Evolutionary conservation across 768 basidiomycete genomes (phyloP).

Genomic region (Auriscalpium microsporum): DNA sequence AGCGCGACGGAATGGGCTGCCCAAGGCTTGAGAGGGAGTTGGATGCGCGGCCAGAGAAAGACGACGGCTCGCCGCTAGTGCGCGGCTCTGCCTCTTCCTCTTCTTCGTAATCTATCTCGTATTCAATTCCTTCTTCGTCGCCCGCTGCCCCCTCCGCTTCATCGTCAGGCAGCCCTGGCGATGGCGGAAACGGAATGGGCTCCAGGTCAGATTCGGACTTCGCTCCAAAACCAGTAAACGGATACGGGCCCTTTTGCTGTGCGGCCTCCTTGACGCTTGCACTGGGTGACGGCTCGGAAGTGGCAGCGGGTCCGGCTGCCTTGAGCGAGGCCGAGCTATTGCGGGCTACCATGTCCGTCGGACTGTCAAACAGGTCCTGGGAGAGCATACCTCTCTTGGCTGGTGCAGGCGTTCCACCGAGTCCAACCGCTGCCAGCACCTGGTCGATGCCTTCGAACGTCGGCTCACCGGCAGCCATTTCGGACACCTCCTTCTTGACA

Average conservation of each 20-base stretch:
- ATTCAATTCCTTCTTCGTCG: slow-evolving; percentile 26
- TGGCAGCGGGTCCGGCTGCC: background rate
- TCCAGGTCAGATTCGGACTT: slow-evolving; percentile 47
- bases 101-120: slow-evolving; percentile 36
- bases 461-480: slow-evolving; percentile 20
- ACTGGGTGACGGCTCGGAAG: slow-evolving; percentile 22
- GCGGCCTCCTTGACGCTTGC: slow-evolving; percentile 33
- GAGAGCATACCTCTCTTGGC: slow-evolving; percentile 52
- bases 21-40: slow-evolving; percentile 78
- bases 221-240: slow-evolving; percentile 55
- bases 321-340: slow-evolving; percentile 3
- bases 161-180: slow-evolving; percentile 36
- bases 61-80: slow-evolving; percentile 40
- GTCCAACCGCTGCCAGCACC: slow-evolving; percentile 51
- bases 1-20: slow-evolving; percentile 60
- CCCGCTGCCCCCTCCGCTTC: slow-evolving; percentile 18
- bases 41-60: slow-evolving; percentile 44
- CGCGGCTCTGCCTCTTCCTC: slow-evolving; percentile 26
- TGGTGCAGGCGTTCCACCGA: slow-evolving; percentile 31
- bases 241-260: slow-evolving; percentile 54
- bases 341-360: slow-evolving; percentile 24
- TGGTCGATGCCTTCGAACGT: slow-evolving; percentile 48
- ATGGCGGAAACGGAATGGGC: slow-evolving; percentile 72
- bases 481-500: slow-evolving; percentile 28
- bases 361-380: slow-evolving; percentile 57